These are phyloP conservation scores for Globisporangium nagaii DNA, from an alignment of 352 stramenopile species.

Conservation along the genomic window DNA sequence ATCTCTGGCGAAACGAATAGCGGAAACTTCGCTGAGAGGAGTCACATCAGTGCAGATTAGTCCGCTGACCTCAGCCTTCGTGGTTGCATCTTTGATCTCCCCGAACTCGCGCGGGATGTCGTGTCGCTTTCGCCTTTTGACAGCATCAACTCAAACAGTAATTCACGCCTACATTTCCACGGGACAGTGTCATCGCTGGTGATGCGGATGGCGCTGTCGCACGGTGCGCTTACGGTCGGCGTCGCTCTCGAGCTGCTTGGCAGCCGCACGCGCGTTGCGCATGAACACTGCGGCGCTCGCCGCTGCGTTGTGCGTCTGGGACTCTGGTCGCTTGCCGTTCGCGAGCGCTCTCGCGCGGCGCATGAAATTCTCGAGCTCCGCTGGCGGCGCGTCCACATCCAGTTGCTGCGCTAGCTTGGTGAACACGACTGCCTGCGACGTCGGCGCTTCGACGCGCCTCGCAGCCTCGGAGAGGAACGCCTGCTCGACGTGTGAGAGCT, in stretches of 20 bases:
- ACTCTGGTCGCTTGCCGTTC: constrained; percentile 1
- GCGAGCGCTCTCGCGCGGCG: constrained; percentile 6
- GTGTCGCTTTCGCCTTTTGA: too few relatives aligned
- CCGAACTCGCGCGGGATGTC: too few relatives aligned
- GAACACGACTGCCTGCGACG: constrained; percentile 5
- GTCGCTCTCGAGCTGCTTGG: neutral
- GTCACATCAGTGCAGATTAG: too few relatives aligned
- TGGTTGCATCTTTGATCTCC: too few relatives aligned
- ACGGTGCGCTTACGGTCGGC: neutral
- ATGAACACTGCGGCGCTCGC: constrained; percentile 9
- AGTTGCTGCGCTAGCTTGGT: constrained; percentile 1
- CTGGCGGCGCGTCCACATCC: constrained; percentile 2
- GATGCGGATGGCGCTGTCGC: too few relatives aligned
- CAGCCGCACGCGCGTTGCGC: neutral
- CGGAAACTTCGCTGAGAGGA: too few relatives aligned
- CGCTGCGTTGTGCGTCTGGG: neutral
- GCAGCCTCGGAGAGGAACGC: neutral
- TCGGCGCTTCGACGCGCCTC: neutral
- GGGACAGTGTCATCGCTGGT: too few relatives aligned
- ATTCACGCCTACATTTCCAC: too few relatives aligned
- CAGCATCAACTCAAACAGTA: too few relatives aligned
- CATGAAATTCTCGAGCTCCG: constrained; percentile 15
- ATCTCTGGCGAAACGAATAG: too few relatives aligned
- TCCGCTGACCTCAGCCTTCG: too few relatives aligned
- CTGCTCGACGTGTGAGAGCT: constrained; percentile 4